Percentiles rank a stretch among this genome's conserved stretches.
These are phyloP conservation scores for Amorphotheca resinae DNA, from an alignment of 495 filamentous ascomycete species.

Conservation along the genomic window DNA sequence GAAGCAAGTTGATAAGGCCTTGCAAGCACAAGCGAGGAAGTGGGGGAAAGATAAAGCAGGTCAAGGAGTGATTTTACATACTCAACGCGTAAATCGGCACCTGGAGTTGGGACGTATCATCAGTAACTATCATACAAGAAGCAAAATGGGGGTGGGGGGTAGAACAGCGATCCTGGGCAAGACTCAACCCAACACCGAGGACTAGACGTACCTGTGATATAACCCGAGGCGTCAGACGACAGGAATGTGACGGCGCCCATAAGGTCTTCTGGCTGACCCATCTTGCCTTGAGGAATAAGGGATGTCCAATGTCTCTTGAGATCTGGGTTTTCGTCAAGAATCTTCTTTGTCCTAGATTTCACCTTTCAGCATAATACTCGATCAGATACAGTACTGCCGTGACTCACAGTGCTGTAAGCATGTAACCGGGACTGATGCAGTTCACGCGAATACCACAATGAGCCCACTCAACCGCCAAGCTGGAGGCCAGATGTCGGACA, in stretches of 20 bases:
- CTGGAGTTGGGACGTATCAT: background rate
- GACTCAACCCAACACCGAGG: background rate
- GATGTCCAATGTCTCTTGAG: slow-evolving; percentile 80
- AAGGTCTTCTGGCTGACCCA: slow-evolving; percentile 84
- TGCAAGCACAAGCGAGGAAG: background rate
- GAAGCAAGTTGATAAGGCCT: too few species aligned
- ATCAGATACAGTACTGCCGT: background rate
- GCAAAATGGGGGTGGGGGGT: background rate
- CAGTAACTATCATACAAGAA: background rate
- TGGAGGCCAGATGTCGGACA: slow-evolving; percentile 74
- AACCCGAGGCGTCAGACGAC: slow-evolving; percentile 70
- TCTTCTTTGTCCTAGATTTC: slow-evolving; percentile 67
- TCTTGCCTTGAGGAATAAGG: slow-evolving; percentile 79
- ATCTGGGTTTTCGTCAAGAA: slow-evolving; percentile 83
- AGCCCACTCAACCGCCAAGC: slow-evolving; percentile 79
- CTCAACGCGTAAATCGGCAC: slow-evolving; percentile 74
- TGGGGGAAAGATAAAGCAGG: background rate
- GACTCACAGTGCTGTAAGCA: slow-evolving; percentile 79
- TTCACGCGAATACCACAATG: slow-evolving; percentile 67
- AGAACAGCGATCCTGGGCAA: background rate
- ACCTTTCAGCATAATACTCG: background rate
- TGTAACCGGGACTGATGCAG: slow-evolving; percentile 64
- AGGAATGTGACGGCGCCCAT: slow-evolving; percentile 91
- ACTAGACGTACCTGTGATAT: slow-evolving; percentile 55
- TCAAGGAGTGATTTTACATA: background rate